These are phyloP conservation scores for Phytopythium oedochilum DNA, from an alignment of 352 stramenopile species.

Conservation along the genomic window DNA sequence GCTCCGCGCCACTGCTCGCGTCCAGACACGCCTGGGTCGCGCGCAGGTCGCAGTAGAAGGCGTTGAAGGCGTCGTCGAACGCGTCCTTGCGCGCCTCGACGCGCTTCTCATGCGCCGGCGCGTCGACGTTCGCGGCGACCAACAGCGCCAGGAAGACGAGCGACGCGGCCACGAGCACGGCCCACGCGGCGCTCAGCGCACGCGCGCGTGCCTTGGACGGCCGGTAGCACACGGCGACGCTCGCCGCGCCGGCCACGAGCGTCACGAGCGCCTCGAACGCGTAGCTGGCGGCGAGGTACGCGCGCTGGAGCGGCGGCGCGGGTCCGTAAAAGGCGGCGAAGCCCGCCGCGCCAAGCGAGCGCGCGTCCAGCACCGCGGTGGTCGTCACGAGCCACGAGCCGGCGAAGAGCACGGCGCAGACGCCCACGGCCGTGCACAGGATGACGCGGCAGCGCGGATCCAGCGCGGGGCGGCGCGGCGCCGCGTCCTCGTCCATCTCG, in stretches of 20 bases:
- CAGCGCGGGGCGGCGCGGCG: background rate
- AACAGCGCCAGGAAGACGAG: constrained; percentile 4
- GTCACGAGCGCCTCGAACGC: constrained; percentile 1
- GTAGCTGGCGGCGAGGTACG: constrained; percentile 4
- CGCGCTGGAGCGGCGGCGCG: background rate
- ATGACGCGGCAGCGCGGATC: background rate
- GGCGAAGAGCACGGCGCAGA: constrained; percentile 4
- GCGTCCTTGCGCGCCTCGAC: background rate
- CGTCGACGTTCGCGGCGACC: constrained; percentile 9
- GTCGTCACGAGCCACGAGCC: constrained; percentile 4
- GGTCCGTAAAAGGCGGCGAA: constrained; percentile 1
- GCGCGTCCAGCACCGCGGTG: constrained; percentile 1
- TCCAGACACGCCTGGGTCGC: constrained; percentile 11
- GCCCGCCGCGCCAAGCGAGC: background rate
- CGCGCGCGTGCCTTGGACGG: background rate
- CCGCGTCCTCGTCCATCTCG: background rate
- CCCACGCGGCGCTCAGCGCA: background rate
- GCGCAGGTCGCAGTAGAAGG: constrained; percentile 13
- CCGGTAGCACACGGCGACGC: background rate
- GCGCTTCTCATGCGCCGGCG: constrained; percentile 1
- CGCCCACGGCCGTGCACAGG: background rate
- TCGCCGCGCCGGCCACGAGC: background rate
- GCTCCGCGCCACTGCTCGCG: no score
- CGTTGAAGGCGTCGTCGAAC: constrained; percentile 10
- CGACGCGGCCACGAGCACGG: background rate